These are phyloP conservation scores for Lotmaria passim DNA, from an alignment of 208 protist species.

Conservation along the genomic window DNA sequence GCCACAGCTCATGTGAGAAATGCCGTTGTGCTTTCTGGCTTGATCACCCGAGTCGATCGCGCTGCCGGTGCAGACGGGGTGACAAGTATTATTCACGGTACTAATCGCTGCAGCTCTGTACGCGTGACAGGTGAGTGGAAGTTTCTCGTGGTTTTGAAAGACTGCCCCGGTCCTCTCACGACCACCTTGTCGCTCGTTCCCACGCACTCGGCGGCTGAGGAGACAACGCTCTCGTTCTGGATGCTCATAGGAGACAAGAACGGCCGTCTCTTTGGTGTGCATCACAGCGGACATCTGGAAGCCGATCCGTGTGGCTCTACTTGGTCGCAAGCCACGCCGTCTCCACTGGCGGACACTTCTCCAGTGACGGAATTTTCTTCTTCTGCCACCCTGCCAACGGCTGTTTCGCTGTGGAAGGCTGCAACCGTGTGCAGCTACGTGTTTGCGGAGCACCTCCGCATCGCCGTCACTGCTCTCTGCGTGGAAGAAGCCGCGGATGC, in stretches of 20 bases:
- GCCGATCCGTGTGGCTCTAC: neutral
- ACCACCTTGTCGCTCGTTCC: conserved; percentile 11
- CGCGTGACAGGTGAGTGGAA: conserved; percentile 10
- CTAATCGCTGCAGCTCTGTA: neutral
- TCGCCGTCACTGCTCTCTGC: conserved; percentile 25
- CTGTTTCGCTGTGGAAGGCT: neutral
- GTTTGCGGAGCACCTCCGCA: conserved; percentile 28
- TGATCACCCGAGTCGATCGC: neutral
- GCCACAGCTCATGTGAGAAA: conserved; percentile 25
- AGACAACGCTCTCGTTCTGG: conserved; percentile 3
- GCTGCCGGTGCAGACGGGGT: neutral
- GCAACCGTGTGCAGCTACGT: conserved; percentile 23
- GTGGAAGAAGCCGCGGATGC: neutral
- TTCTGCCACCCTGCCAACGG: neutral
- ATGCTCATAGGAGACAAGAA: conserved; percentile 27
- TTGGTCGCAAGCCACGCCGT: neutral
- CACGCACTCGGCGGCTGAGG: neutral
- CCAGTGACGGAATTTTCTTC: neutral
- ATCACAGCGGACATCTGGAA: neutral
- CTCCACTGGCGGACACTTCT: neutral
- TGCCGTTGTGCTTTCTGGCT: conserved; percentile 21
- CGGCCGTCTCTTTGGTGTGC: conserved; percentile 16
- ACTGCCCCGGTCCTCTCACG: conserved; percentile 27
- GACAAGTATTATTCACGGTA: too few relatives aligned
- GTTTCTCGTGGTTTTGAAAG: conserved; percentile 1